Conservation (phyloP, 495 filamentous ascomycete species). For the Trichoderma orchidacearum region DNA sequence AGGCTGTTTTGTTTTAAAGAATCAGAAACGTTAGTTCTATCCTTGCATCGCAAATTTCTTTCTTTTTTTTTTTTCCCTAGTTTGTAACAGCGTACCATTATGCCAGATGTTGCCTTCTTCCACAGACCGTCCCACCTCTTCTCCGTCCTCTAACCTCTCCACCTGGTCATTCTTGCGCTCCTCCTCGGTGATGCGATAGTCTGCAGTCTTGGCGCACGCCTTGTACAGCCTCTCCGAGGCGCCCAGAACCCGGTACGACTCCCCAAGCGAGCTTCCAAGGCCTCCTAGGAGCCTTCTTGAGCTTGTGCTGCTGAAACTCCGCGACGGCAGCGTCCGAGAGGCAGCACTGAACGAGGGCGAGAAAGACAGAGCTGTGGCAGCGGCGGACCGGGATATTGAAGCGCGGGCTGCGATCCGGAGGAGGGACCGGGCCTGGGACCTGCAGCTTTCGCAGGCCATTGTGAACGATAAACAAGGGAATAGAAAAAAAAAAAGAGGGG, state of each 20-base stretch:
- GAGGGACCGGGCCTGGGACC: constrained; percentile 13
- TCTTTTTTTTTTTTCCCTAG: neutral
- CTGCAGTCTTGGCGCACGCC: constrained; percentile 60
- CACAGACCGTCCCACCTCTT: constrained; percentile 61
- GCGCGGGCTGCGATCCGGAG: constrained; percentile 10
- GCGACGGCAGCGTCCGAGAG: neutral
- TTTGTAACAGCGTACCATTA: constrained; percentile 38
- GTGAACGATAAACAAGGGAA: too few species aligned
- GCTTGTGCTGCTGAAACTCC: neutral
- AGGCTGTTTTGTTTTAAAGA: constrained; percentile 18
- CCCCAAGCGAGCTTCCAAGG: neutral
- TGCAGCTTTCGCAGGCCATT: constrained; percentile 21
- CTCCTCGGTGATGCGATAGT: constrained; percentile 53
- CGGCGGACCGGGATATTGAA: constrained; percentile 4
- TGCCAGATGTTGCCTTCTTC: constrained; percentile 58
- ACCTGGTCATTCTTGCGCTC: constrained; percentile 40
- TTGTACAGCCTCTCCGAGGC: constrained; percentile 56
- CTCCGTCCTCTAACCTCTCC: constrained; percentile 52
- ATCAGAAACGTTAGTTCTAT: neutral
- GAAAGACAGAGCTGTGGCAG: neutral
- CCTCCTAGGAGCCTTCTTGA: neutral
- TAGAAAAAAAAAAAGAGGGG: neutral
- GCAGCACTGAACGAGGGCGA: neutral
- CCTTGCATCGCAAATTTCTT: neutral
- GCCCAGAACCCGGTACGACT: constrained; percentile 23